Base-by-base conservation (phyloP, 2,329 filamentous ascomycete genomes). In the Plenodomus tracheiphilus region DNA sequence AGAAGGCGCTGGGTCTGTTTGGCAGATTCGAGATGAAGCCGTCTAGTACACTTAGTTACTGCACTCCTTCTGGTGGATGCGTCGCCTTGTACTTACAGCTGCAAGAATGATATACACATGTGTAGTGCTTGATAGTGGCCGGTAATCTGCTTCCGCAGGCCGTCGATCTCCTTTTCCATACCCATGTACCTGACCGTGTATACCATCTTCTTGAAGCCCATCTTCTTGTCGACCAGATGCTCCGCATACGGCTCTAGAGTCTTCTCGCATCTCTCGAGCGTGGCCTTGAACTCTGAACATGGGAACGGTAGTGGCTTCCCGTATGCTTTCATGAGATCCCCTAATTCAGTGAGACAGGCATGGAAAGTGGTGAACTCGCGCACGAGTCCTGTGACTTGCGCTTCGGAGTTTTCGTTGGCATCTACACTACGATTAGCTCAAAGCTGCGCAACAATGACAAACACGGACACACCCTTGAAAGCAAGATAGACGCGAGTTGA, bases 341-440 rank as follows among this genome's bases (percentile, higher is more conserved):
- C 64, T 8, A 70, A 51, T 41, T 69, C 47, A 2, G 56, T 39
- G 15, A 70, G 55, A 35, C 65, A 69, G 34, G 54, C 51, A 36
- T 68, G 62, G 43, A 70, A 70, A n/a, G 54, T 50, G 2, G 56
- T 55, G 32, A 67, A 68, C 37, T 69, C 65, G 35, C 61, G 62
- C 20, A 70, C 60, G 34, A 70, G 60, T 15, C 49, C 61, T 30
- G 58, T 51, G n/a, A 70, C 67, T 42, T 70, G 67, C 13, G 60
- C 58, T 46, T 67, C 64, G 0, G 65, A 69, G 42, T 66, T 69
- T 32, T 69, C 64, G 42, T 70, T 69, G 16, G 67, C 65, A 66
- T 68, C 67, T 68, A 30, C 8, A 22, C 10, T 11, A 11, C 11
- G 20, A 36, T 67, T 16, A 66, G 51, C 34, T 28, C 22, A 17